Conservation (phyloP, 192 early-diverging fungal genomes). For the Coemansia pectinata region DNA sequence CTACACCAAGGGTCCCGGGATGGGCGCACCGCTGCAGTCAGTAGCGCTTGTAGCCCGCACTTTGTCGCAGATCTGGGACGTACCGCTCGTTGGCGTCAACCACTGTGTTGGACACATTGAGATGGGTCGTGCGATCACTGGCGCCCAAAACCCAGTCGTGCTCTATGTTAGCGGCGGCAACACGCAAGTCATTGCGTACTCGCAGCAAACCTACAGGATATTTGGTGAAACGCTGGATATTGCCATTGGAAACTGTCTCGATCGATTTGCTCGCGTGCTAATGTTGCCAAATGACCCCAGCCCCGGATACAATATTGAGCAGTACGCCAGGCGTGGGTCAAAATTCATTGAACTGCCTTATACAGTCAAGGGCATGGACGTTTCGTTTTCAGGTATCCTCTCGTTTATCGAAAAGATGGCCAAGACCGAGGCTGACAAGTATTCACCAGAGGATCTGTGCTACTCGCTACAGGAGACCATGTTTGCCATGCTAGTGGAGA, state of each 20-base stretch:
- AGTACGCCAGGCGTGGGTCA: constrained; percentile 86
- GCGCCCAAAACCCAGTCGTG: constrained; percentile 91
- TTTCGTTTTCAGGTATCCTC: constrained; percentile 96
- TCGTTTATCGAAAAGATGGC: constrained; percentile 81
- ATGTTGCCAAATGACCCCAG: constrained; percentile 94
- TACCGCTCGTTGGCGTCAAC: constrained; percentile 93
- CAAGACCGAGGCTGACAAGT: constrained; percentile 58
- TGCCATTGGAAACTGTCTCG: constrained; percentile 97
- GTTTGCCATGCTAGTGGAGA: constrained; percentile 99
- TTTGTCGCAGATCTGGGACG: constrained; percentile 85
- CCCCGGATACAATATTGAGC: constrained; percentile 98
- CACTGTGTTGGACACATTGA: constrained; percentile 99
- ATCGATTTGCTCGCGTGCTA: constrained; percentile 94
- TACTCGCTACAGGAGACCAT: constrained; percentile 95
- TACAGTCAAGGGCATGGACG: constrained; percentile 99
- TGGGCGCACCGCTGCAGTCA: constrained; percentile 92
- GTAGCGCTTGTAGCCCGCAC: constrained; percentile 94
- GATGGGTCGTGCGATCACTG: constrained; percentile 97
- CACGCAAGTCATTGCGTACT: constrained; percentile 98
- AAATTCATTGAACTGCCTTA: constrained; percentile 91
- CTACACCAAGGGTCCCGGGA: constrained; percentile 98
- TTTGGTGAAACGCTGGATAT: constrained; percentile 99
- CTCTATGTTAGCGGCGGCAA: constrained; percentile 98
- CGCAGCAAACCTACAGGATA: constrained; percentile 89
- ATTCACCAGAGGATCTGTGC: constrained; percentile 89